These are phyloP conservation scores for Primulina huaijiensis DNA, from an alignment of 257 asterid genomes.

Conservation along the genomic window DNA sequence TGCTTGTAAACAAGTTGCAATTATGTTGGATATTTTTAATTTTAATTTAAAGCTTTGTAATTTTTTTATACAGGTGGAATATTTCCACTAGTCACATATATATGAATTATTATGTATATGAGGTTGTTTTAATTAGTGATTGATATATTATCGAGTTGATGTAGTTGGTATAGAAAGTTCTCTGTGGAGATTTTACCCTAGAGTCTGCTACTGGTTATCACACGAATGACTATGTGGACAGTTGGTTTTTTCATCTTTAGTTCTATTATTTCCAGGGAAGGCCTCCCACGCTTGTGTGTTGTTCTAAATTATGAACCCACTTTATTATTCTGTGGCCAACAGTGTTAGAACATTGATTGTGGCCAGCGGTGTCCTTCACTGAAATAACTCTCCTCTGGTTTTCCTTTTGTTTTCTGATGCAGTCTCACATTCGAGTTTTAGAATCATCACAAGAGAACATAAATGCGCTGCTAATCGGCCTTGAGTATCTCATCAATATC, in stretches of 20 bases:
- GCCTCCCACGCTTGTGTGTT: not conserved
- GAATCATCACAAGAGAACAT: constrained; percentile 79
- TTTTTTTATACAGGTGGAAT: not conserved
- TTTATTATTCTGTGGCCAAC: constrained; percentile 8
- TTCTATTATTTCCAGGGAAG: not conserved
- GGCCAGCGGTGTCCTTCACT: constrained; percentile 8
- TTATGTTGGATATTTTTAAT: not conserved
- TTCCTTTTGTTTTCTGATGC: constrained; percentile 30
- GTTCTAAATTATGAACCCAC: not conserved
- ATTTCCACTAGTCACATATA: not conserved
- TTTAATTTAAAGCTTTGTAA: not conserved
- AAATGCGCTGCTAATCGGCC: constrained; percentile 66
- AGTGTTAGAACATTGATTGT: constrained; percentile 1
- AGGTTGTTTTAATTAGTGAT: not conserved
- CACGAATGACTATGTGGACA: not conserved
- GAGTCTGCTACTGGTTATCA: not conserved
- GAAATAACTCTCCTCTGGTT: constrained; percentile 10
- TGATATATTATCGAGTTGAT: not conserved
- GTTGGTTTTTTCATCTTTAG: constrained; percentile 4
- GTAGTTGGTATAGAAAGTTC: not conserved
- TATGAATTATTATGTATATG: not conserved
- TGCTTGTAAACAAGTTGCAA: constrained; percentile 1
- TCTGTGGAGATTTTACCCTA: constrained; percentile 6
- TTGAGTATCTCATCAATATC: constrained; percentile 82
- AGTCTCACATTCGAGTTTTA: constrained; percentile 83